Conservation (phyloP, 345 rosid species). For the Arabidopsis suecica region DNA sequence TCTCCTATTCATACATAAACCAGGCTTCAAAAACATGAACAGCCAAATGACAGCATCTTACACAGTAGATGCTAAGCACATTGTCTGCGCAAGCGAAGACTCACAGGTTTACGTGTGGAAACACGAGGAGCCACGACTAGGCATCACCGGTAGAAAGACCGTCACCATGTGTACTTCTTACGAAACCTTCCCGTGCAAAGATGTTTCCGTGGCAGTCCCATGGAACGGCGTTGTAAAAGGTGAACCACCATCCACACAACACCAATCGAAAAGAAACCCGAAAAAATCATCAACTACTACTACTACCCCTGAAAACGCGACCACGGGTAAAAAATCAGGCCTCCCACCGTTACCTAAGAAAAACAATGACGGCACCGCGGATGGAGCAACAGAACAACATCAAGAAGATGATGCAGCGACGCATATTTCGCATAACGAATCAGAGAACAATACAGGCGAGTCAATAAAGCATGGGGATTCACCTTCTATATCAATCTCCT, state of each 20-base stretch:
- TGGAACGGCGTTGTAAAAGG: conserved; percentile 81
- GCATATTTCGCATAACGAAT: conserved; percentile 45
- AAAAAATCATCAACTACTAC: conserved; percentile 48
- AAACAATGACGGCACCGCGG: conserved; percentile 46
- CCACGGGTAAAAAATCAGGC: conserved; percentile 48
- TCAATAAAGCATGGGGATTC: conserved; percentile 45
- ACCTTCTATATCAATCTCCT: conserved; percentile 49
- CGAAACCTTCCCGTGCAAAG: conserved; percentile 80
- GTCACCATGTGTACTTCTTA: conserved; percentile 51
- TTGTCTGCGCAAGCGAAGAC: conserved; percentile 85
- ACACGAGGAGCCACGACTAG: conserved; percentile 54
- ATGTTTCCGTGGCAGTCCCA: conserved; percentile 83
- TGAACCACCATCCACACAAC: conserved; percentile 60
- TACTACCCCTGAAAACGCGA: conserved; percentile 55
- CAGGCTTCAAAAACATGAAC: conserved; percentile 81
- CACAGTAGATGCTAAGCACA: conserved; percentile 69
- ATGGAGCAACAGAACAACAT: conserved; percentile 42
- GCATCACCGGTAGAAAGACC: conserved; percentile 53
- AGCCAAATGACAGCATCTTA: conserved; percentile 92
- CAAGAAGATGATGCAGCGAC: conserved; percentile 55
- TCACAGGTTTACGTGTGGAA: conserved; percentile 87
- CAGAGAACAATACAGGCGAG: conserved; percentile 43
- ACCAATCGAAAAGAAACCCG: conserved; percentile 55
- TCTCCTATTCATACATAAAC: background rate
- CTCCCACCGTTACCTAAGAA: conserved; percentile 94